Percentiles rank a stretch among this genome's conserved stretches.
These are phyloP conservation scores for Trifolium repens DNA, from an alignment of 306 rosid species.

Conservation along the genomic window DNA sequence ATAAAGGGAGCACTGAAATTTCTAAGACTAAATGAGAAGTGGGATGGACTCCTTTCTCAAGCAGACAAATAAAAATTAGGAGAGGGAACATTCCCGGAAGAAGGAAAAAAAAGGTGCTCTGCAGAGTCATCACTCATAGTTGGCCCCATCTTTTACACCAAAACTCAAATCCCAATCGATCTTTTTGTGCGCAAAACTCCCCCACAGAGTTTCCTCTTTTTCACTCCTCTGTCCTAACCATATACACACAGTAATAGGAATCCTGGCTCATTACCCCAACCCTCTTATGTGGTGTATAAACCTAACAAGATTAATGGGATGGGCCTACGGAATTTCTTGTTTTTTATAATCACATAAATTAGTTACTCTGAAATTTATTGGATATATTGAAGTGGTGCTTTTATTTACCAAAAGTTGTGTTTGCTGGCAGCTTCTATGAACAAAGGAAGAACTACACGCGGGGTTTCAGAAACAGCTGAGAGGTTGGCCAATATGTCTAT, in stretches of 20 bases:
- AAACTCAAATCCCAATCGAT: too few species aligned
- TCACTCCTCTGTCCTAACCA: not conserved
- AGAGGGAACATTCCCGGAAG: too few species aligned
- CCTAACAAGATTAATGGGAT: not conserved
- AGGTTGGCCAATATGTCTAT: slow-evolving; percentile 77
- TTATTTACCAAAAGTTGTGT: slow-evolving; percentile 6
- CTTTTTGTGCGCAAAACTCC: too few species aligned
- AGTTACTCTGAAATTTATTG: not conserved
- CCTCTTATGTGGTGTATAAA: not conserved
- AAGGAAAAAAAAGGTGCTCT: too few species aligned
- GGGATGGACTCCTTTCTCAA: too few species aligned
- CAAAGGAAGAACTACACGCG: slow-evolving; percentile 65
- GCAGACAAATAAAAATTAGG: too few species aligned
- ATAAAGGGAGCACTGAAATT: too few species aligned
- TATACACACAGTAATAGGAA: not conserved
- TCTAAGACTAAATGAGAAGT: too few species aligned
- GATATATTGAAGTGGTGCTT: not conserved
- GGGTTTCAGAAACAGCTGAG: slow-evolving; percentile 71
- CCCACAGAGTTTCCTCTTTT: not conserved
- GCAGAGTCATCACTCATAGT: too few species aligned
- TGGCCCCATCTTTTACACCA: too few species aligned
- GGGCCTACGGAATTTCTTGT: not conserved
- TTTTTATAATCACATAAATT: not conserved
- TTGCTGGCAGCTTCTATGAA: slow-evolving; percentile 55
- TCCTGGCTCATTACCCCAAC: not conserved